Evolutionary conservation across 2,329 filamentous ascomycete species (phyloP).

Genomic region (Ascosphaera apis): DNA sequence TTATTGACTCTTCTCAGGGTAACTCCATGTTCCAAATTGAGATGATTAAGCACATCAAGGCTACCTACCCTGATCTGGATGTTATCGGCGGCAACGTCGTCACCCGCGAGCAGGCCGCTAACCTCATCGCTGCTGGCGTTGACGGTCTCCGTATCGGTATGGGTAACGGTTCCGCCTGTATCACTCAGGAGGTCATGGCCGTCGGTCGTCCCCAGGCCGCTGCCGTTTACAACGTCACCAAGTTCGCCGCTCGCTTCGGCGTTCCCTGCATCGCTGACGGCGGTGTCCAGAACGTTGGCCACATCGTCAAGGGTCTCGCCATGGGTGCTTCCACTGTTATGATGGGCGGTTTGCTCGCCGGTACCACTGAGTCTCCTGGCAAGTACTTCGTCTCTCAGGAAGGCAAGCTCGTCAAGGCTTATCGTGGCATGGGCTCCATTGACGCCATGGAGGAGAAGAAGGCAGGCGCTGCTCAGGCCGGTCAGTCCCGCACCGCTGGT

Average conservation of each 20-base stretch:
- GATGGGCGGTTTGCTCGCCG: conserved; percentile 96
- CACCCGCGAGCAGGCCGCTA: conserved; percentile 84
- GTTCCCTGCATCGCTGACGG: conserved; percentile 96
- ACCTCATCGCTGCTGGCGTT: conserved; percentile 75
- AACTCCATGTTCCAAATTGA: conserved; percentile 98
- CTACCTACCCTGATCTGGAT: conserved; percentile 61
- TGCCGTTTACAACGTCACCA: conserved; percentile 69
- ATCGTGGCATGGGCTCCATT: conserved; percentile 97
- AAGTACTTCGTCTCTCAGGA: conserved; percentile 91
- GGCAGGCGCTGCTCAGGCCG: conserved; percentile 49
- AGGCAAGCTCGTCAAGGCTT: conserved; percentile 96
- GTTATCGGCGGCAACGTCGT: conserved; percentile 98
- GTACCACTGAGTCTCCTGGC: conserved; percentile 91
- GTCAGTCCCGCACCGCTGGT: conserved; percentile 54
- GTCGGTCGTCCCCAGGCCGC: conserved; percentile 91
- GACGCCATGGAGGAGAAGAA: conserved; percentile 99
- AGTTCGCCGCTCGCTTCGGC: conserved; percentile 78
- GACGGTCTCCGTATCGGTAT: conserved; percentile 97
- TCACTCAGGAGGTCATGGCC: conserved; percentile 99
- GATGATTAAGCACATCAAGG: conserved; percentile 93
- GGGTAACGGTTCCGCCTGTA: conserved; percentile 94
- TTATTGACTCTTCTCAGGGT: conserved; percentile 90
- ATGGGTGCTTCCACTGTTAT: conserved; percentile 90
- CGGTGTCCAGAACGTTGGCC: conserved; percentile 93
- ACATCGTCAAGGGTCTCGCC: conserved; percentile 95